Evolutionary conservation across 177 flowering plant species (phyloP), one percentile per base, ranked within the genome.

Genomic region (Vitis hybrid): DNA sequence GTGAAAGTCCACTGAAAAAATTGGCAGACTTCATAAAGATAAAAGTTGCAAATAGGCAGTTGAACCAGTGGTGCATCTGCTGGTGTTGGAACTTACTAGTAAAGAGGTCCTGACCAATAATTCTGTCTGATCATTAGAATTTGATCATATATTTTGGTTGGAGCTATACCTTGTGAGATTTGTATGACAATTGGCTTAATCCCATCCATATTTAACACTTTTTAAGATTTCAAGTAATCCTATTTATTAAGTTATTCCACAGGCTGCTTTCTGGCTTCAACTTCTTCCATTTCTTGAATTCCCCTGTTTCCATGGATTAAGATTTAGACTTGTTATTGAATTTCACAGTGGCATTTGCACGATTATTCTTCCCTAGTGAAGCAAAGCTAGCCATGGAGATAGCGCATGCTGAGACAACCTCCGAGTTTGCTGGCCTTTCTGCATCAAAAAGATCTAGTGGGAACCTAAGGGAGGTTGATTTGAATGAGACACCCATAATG

Each of bases 261-360:
- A 51, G 15, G 8, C 33, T 45, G 8, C 8, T 49, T 31, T 5
- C 29, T 26, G 29, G 29, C 29, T 26, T 26, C 29, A 26, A 26
- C 29, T 26, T 26, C 29, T 26, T 26, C 29, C 29, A 26, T 26
- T 26, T 26, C 29, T 26, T 26, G 29, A 26, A 57, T 53, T 14
- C 16, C 10, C 31, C 31, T 49, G 6, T 14, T 49, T 60, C 52
- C 16, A 10, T 60, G 26, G n/a, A 33, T 58, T 11, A 49, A 33
- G 26, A 52, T 8, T 31, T 6, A 19, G 58, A 16, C 58, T 7
- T 69, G 11, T 12, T 39, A 8, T 48, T 73, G 15, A 76, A 7
- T 55, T 48, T 77, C 29, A 68, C 87, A 88, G 92, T 90, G 80
- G 90, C 90, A 75, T 80, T 90, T 83, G 92, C 95, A 39, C 80